Evolutionary conservation across 73 alveolate species (phyloP), one percentile per base, ranked within the genome.

Genomic region (Paramecium pentaurelia): DNA sequence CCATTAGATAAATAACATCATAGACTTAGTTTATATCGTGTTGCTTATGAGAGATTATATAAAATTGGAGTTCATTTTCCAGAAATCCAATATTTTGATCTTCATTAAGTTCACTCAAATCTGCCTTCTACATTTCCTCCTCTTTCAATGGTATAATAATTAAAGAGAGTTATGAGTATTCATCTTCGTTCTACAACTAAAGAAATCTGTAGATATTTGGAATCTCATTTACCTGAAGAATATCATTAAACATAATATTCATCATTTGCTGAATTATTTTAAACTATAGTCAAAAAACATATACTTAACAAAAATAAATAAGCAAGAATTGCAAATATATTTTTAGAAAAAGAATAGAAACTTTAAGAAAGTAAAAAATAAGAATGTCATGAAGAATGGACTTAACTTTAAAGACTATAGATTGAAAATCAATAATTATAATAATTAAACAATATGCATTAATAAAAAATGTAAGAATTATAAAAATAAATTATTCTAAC

Each of bases 1-100:
- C 91, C 91, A 4, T 80, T 80, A 44, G 87, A 73, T 20, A 34
- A 73, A 73, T n/a, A 73, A 38, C 60, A 73, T 38, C 87, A 73
- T 38, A 18, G 58, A 1, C 40, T 73, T 12, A 73, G 87, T 73
- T 73, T 37, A 40, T 73, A 73, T 73, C 34, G 60, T 12, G 87
- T 73, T 37, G 34, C 87, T 1, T 40, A 37, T 34, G 87, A 73
- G 36, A 73, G 60, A 40, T 38, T 73, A 38, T 40, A 16, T 38
- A 73, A 73, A 36, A 36, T 37, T 5, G 87, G 87, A 37, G 87
- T 73, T 36, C 58, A 37, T 5, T 73, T 73, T 73, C 58, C 60
- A 18, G 60, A 73, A 73, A 40, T 73, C 2, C 27, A 64, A 64
- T 64, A 64, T 20, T 73, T 73, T 22, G 87, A 73, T 38, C 34